These are phyloP conservation scores for Climacium dendroides DNA, from an alignment of 225 moss, liverwort and hornwort genomes.

Conservation along the genomic window DNA sequence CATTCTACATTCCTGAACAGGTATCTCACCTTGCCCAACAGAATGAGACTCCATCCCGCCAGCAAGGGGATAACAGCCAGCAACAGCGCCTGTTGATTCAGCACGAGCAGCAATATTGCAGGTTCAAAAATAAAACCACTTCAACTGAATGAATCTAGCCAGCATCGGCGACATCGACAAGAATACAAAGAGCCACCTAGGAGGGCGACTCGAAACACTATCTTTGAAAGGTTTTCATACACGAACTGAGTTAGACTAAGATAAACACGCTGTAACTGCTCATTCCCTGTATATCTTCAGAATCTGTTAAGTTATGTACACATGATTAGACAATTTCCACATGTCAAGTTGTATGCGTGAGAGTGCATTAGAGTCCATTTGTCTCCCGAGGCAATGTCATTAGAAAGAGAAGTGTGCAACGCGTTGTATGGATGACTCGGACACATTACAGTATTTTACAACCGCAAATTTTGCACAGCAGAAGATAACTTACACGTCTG, in stretches of 20 bases:
- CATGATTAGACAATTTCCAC: neutral
- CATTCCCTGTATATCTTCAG: neutral
- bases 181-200: neutral
- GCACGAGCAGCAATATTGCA: neutral
- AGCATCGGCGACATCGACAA: neutral
- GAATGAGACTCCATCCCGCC: conserved; percentile 50
- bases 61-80: conserved; percentile 35
- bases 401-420: neutral
- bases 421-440: neutral
- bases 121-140: neutral
- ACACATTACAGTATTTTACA: too few species aligned
- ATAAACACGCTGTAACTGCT: neutral
- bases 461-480: neutral
- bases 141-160: neutral
- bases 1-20: neutral
- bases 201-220: neutral
- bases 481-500: conserved; percentile 38
- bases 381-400: neutral
- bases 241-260: neutral
- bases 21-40: conserved; percentile 40
- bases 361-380: neutral
- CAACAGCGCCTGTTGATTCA: conserved; percentile 41
- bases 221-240: neutral
- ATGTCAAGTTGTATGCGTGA: neutral
- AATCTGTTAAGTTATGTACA: neutral